Conservation (phyloP, 2,329 filamentous ascomycete genomes). For the Fusarium oxysporum region DNA sequence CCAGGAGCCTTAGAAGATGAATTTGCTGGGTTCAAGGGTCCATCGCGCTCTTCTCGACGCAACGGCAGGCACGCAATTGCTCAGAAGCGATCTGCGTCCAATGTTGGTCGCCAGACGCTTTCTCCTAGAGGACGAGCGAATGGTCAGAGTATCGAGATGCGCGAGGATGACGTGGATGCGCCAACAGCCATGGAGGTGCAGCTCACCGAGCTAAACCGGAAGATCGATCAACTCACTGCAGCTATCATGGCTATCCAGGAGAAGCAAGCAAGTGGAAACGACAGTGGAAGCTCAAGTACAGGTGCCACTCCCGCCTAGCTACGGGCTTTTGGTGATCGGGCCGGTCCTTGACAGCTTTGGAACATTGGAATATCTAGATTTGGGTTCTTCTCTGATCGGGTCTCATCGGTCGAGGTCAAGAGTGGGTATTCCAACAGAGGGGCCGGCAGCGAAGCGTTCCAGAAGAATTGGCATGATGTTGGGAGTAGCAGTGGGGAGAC, state of each 20-base stretch:
- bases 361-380: neutral
- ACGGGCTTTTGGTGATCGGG: constrained; percentile 11
- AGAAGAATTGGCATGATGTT: constrained; percentile 20
- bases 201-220: constrained; percentile 65
- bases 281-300: constrained; percentile 9
- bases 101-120: constrained; percentile 24
- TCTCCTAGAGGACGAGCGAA: constrained; percentile 32
- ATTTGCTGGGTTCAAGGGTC: constrained; percentile 63
- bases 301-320: constrained; percentile 21
- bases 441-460: constrained; percentile 21
- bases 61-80: constrained; percentile 29
- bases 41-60: constrained; percentile 47
- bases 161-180: constrained; percentile 54
- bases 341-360: constrained; percentile 8
- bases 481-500: constrained; percentile 25
- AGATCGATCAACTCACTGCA: constrained; percentile 69
- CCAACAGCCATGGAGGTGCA: constrained; percentile 61
- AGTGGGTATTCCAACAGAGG: constrained; percentile 19
- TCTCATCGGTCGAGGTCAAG: constrained; percentile 31
- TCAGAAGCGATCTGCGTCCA: constrained; percentile 36
- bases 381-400: constrained; percentile 10
- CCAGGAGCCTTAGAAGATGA: constrained; percentile 54
- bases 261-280: constrained; percentile 37
- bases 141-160: constrained; percentile 26
- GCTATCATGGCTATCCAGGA: constrained; percentile 63